phyloP scores from a whole-genome alignment of 345 rosid genomes.

The Eucalyptus cladocalyx region DNA sequence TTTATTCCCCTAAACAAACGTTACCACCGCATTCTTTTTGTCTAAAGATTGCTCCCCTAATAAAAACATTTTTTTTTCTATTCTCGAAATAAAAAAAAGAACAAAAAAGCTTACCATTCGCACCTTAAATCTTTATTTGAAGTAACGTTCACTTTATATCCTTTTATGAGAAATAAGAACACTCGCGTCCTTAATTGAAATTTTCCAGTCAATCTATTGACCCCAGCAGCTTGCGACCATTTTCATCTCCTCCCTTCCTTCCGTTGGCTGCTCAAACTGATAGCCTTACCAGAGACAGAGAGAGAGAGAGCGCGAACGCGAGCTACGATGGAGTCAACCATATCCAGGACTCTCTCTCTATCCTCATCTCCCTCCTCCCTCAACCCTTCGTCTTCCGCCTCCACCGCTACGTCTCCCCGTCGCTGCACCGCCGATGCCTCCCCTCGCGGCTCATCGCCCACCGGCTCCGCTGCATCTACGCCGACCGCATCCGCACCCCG shows the following conservation, averaged over 20 bases:
- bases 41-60: too few species aligned
- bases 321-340: neutral
- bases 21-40: too few species aligned
- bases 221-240: neutral
- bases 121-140: fast-evolving
- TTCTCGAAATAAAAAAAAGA: too few species aligned
- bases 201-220: neutral
- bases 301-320: neutral
- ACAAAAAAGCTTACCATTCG: too few species aligned
- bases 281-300: neutral
- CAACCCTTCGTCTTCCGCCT: neutral
- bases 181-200: fast-evolving
- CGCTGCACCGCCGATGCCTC: neutral
- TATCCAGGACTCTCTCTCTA: neutral
- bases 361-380: neutral
- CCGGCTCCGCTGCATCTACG: slow-evolving; percentile 14
- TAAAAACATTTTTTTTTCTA: too few species aligned
- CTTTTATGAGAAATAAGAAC: fast-evolving
- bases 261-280: neutral
- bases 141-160: fast-evolving
- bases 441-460: slow-evolving; percentile 3
- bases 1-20: too few species aligned
- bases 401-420: neutral
- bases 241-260: neutral
- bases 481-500: slow-evolving; percentile 4